These are phyloP conservation scores for Carpinus fangiana DNA, from an alignment of 306 rosid species.

Conservation along the genomic window DNA sequence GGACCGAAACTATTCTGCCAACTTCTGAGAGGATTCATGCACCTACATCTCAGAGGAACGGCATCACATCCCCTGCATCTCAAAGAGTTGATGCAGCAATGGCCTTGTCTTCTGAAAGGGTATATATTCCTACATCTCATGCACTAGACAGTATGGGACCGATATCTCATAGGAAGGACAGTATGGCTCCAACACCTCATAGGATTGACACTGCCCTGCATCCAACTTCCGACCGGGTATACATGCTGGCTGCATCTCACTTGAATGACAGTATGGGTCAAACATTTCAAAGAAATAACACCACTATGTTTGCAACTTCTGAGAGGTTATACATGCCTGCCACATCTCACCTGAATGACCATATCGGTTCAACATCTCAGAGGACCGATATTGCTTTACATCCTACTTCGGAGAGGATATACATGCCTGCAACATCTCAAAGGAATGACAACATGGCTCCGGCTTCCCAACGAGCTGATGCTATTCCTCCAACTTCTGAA, in stretches of 20 bases:
- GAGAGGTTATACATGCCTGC: conserved; percentile 39
- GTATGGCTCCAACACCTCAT: conserved; percentile 22
- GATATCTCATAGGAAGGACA: conserved; percentile 21
- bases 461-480: conserved; percentile 39
- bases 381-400: conserved; percentile 40
- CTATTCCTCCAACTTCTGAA: conserved; percentile 41
- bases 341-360: conserved; percentile 30
- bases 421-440: conserved; percentile 40
- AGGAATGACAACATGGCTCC: conserved; percentile 39
- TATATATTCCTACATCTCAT: neutral
- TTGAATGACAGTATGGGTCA: conserved; percentile 35
- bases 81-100: neutral
- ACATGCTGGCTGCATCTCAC: conserved; percentile 34
- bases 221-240: conserved; percentile 32
- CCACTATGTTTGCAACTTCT: conserved; percentile 36
- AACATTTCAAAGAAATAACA: conserved; percentile 29
- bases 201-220: conserved; percentile 23
- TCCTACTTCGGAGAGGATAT: conserved; percentile 43
- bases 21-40: conserved; percentile 30
- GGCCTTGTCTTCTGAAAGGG: conserved; percentile 6
- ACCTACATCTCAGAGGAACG: conserved; percentile 26
- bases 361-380: conserved; percentile 39
- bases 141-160: conserved; percentile 21
- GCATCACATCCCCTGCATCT: conserved; percentile 5
- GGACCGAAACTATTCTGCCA: conserved; percentile 43